Conservation (phyloP, 2,329 filamentous ascomycete species). For the Fusarium lyarnte region DNA sequence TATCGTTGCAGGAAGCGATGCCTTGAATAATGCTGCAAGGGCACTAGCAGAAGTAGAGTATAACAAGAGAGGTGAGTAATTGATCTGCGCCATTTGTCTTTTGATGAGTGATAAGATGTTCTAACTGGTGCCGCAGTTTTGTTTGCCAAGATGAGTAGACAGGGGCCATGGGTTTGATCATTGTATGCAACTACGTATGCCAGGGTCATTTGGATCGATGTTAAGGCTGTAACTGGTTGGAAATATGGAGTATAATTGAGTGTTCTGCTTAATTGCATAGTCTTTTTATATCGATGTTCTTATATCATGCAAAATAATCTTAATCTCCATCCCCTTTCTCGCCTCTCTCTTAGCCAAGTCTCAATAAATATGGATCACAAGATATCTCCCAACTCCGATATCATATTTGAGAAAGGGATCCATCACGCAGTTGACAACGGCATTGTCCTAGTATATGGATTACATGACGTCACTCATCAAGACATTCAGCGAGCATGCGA, state of each 20-base stretch:
- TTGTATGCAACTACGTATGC: too few relatives aligned
- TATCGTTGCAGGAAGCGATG: not conserved
- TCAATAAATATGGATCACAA: not conserved
- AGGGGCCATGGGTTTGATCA: not conserved
- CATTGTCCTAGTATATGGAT: accelerated
- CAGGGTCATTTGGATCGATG: too few relatives aligned
- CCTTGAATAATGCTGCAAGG: not conserved
- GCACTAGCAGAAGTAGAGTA: not conserved
- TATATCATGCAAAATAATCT: too few relatives aligned
- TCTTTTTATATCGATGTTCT: too few relatives aligned
- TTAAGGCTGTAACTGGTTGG: too few relatives aligned
- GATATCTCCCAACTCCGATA: too few relatives aligned
- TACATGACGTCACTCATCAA: accelerated
- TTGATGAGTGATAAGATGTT: not conserved
- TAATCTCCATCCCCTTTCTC: too few relatives aligned
- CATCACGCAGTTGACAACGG: not conserved
- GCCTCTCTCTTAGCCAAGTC: too few relatives aligned
- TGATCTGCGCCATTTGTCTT: too few relatives aligned
- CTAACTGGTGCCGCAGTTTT: not conserved
- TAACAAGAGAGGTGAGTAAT: not conserved
- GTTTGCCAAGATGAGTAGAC: not conserved
- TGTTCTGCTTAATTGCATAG: too few relatives aligned
- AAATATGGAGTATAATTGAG: too few relatives aligned
- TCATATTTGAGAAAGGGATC: not conserved
- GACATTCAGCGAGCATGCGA: not conserved